Conservation (phyloP, 169 alveolate species). For the Babesia caballi region DNA sequence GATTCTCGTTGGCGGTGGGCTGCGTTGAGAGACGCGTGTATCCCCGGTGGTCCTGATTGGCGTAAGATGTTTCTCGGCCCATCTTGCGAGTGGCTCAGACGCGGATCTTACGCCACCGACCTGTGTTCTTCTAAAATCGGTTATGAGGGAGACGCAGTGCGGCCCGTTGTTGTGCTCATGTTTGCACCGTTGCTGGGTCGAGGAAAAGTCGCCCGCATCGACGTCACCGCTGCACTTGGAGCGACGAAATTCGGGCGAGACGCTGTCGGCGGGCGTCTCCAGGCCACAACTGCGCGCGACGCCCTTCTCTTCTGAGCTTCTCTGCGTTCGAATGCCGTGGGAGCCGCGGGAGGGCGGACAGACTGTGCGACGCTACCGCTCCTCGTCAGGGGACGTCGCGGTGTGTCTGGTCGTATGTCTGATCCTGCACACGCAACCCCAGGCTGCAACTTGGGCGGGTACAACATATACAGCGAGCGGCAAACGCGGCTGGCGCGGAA, state of each 20-base stretch:
- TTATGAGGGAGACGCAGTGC: neutral
- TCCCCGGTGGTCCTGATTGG: conserved; percentile 23
- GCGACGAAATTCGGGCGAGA: neutral
- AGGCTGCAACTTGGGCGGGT: neutral
- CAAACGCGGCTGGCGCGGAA: too few species aligned
- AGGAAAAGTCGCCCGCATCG: conserved; percentile 23
- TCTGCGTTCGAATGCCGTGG: neutral
- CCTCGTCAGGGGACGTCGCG: neutral
- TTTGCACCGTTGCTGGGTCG: conserved; percentile 2
- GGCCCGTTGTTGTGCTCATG: neutral
- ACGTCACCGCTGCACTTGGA: neutral
- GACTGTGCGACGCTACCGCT: neutral
- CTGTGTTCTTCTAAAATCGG: neutral
- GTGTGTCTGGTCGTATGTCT: neutral
- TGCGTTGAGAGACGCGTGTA: conserved; percentile 7
- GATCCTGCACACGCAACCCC: neutral
- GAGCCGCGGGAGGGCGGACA: neutral
- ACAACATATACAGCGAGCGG: neutral
- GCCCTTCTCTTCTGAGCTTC: neutral
- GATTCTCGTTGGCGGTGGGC: conserved; percentile 1
- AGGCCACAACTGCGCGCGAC: neutral
- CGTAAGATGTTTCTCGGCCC: conserved; percentile 24
- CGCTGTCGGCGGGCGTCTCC: neutral
- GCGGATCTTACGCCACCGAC: neutral
- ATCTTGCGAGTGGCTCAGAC: neutral